phyloP scores from a whole-genome alignment of 1,284 basidiomycete species.

The Irpex lacteus region DNA sequence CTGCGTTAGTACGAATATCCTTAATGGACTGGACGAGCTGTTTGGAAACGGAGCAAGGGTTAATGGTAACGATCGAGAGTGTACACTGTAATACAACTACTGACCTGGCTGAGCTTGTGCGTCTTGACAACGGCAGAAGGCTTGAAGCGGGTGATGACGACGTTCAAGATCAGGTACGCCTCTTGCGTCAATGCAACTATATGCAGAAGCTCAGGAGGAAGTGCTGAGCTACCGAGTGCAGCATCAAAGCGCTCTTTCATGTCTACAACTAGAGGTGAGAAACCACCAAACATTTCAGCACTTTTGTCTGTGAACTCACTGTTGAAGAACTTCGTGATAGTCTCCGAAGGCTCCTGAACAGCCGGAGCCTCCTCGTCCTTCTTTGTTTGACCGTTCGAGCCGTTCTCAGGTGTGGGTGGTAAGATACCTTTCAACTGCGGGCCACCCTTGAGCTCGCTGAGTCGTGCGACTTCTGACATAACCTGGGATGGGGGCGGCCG shows the following conservation, averaged over 20 bases:
- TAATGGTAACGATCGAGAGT: not conserved
- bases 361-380: conserved; percentile 68
- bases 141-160: conserved; percentile 72
- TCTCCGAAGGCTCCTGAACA: conserved; percentile 56
- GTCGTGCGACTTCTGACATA: conserved; percentile 68
- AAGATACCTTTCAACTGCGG: conserved; percentile 63
- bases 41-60: not conserved
- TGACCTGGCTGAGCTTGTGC: conserved; percentile 66
- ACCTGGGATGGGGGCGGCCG: conserved; percentile 67
- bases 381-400: conserved; percentile 51
- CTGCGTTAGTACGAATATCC: conserved; percentile 50
- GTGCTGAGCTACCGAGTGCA: conserved; percentile 34
- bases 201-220: conserved; percentile 60
- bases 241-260: conserved; percentile 52
- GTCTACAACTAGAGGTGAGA: conserved; percentile 30
- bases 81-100: conserved; percentile 21
- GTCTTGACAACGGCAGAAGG: conserved; percentile 62
- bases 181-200: conserved; percentile 72
- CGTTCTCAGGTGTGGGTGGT: conserved; percentile 41
- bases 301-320: conserved; percentile 33
- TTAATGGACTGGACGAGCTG: conserved; percentile 69
- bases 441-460: conserved; percentile 66
- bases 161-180: conserved; percentile 65
- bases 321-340: conserved; percentile 59
- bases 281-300: conserved; percentile 1